These are phyloP conservation scores for Astrothelium subdiscretum DNA, from an alignment of 495 filamentous ascomycete species.

Conservation along the genomic window DNA sequence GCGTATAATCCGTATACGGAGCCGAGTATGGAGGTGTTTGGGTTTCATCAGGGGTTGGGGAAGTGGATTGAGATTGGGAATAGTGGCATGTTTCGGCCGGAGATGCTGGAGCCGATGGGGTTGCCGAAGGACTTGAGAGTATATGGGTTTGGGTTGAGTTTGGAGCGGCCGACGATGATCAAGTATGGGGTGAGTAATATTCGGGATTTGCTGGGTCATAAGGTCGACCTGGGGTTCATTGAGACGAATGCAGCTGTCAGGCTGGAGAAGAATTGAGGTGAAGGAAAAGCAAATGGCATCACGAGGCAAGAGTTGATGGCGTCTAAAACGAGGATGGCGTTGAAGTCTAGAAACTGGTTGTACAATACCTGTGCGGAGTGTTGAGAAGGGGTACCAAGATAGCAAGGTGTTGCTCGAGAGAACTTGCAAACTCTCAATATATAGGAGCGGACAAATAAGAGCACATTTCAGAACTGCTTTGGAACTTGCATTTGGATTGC, in stretches of 20 bases:
- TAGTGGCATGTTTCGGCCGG: slow-evolving; percentile 93
- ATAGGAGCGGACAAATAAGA: no score
- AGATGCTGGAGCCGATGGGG: slow-evolving; percentile 88
- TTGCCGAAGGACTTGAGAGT: slow-evolving; percentile 77
- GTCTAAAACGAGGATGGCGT: neutral
- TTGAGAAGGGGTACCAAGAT: no score
- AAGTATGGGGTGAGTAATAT: slow-evolving; percentile 47
- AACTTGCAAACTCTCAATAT: no score
- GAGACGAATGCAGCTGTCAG: slow-evolving; percentile 29
- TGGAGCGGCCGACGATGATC: slow-evolving; percentile 97
- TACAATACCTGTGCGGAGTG: no score
- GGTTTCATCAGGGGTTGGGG: slow-evolving; percentile 75
- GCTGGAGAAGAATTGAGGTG: slow-evolving; percentile 26
- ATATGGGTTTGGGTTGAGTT: slow-evolving; percentile 80
- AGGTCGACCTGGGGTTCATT: slow-evolving; percentile 31
- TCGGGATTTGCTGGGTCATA: slow-evolving; percentile 32
- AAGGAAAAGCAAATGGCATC: no score
- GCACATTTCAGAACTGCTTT: no score
- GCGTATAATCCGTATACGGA: slow-evolving; percentile 99
- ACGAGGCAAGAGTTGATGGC: neutral
- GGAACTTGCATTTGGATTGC: no score
- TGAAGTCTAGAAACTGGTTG: neutral
- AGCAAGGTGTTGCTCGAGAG: no score
- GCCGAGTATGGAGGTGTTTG: slow-evolving; percentile 93
- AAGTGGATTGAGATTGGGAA: slow-evolving; percentile 98